Evolutionary conservation across 139 green algal genomes (phyloP), one percentile per base, ranked within the genome.

Genomic region (Chara braunii): DNA sequence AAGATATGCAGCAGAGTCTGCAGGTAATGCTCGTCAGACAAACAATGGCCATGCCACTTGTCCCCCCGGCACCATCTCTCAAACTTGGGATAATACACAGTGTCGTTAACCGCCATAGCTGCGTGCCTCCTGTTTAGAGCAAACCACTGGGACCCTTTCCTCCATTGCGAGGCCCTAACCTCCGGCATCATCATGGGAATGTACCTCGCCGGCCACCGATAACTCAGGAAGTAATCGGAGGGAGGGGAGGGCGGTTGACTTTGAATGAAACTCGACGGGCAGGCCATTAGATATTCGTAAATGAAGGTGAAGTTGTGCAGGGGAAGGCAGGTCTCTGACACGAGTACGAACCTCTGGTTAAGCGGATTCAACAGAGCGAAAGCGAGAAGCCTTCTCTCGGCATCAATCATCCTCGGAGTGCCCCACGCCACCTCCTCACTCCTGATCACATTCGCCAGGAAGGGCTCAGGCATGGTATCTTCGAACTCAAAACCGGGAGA

Each of bases 401-500:
- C 68, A 14, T 78, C 64, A 22, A 77, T 51, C 43, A 78, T 77
- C 37, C 30, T 35, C 11, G 68, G 51, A 8, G 51, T 14, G 2
- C 68, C 68, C 68, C 68, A 77, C 18, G 18, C 12, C 37, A 78
- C 66, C 5, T 68, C 22, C 63, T 71, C n/a, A n/a, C n/a, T n/a
- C n/a, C n/a, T n/a, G n/a, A n/a, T n/a, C n/a, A n/a, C n/a, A n/a
- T n/a, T n/a, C n/a, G n/a, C n/a, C n/a, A n/a, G n/a, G n/a, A n/a
- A n/a, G n/a, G n/a, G n/a, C n/a, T n/a, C n/a, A n/a, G n/a, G n/a
- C n/a, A n/a, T n/a, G n/a, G n/a, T n/a, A n/a, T n/a, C n/a, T n/a
- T 26, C 26, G 45, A 56, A 56, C 45, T 22, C 8, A 28, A 37
- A 56, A 8, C 45, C 45, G 6, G 45, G 45, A 26, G 45, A 56